These are phyloP conservation scores for Stephania cephalantha DNA, from an alignment of 164 flowering plant genomes.

Conservation along the genomic window DNA sequence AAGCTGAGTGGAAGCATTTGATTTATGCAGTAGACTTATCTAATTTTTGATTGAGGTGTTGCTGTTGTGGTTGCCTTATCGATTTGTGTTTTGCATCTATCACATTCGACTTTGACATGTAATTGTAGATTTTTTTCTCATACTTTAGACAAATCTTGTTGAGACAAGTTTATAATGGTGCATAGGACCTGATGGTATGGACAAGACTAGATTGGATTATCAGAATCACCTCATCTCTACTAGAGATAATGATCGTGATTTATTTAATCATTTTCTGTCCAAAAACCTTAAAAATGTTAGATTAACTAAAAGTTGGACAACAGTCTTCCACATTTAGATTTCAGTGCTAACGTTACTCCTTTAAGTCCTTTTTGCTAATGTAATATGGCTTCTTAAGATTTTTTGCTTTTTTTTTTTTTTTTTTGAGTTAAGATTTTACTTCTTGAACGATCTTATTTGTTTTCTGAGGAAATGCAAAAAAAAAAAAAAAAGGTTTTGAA, in stretches of 20 bases:
- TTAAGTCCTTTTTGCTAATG: not conserved
- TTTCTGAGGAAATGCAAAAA: too few species aligned
- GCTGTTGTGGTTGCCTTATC: too few species aligned
- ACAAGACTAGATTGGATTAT: not conserved
- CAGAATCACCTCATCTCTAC: not conserved
- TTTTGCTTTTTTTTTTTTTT: not conserved
- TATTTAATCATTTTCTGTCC: too few species aligned
- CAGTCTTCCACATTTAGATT: not conserved
- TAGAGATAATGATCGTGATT: not conserved
- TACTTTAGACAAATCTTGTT: not conserved
- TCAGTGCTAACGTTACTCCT: not conserved
- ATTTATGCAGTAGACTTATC: too few species aligned
- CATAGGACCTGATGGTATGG: not conserved
- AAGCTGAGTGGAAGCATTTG: too few species aligned
- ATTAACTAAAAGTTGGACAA: not conserved
- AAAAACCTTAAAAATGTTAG: not conserved
- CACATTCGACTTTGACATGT: not conserved
- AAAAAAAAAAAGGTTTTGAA: too few species aligned
- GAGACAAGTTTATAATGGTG: not conserved
- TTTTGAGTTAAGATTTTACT: not conserved
- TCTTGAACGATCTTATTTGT: not conserved
- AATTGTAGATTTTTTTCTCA: not conserved
- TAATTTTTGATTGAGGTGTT: too few species aligned
- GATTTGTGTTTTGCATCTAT: not conserved
- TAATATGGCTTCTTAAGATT: not conserved